A percentile compares a stretch with the other conserved stretches of the same genome.
Evolutionary conservation across 1,284 basidiomycete species (phyloP).

Genomic region (Entoloma clypeatum): DNA sequence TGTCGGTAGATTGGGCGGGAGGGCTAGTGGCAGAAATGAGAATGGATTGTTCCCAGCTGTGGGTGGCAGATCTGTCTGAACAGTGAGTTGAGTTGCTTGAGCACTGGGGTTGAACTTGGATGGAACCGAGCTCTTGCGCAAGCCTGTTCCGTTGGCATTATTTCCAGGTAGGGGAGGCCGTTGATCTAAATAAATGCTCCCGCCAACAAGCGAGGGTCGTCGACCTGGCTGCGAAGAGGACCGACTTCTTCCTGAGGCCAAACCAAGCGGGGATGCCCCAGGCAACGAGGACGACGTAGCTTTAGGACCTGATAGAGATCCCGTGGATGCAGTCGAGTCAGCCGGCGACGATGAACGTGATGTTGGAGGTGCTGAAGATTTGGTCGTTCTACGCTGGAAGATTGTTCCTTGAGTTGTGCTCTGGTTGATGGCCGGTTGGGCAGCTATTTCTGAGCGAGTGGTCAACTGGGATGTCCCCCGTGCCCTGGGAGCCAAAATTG

Average conservation of each 20-base stretch:
- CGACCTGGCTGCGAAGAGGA: conserved; percentile 69
- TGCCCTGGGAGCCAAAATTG: conserved; percentile 42
- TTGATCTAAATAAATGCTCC: conserved; percentile 44
- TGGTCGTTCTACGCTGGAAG: conserved; percentile 61
- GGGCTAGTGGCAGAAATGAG: conserved; percentile 48
- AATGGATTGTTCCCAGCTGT: conserved; percentile 34
- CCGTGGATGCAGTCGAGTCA: conserved; percentile 50
- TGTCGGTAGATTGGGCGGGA: conserved; percentile 55
- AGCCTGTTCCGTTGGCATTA: conserved; percentile 32
- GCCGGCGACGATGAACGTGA: conserved; percentile 55
- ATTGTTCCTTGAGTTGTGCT: conserved; percentile 65
- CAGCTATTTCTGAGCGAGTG: conserved; percentile 39
- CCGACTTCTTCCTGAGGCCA: conserved; percentile 45
- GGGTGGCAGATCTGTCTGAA: conserved; percentile 51
- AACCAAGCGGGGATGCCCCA: conserved; percentile 28
- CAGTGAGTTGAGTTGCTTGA: conserved; percentile 41
- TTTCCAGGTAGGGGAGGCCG: conserved; percentile 48
- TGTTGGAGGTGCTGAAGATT: conserved; percentile 58
- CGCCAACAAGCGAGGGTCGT: conserved; percentile 50
- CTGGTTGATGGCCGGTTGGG: conserved; percentile 46
- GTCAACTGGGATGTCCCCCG: conserved; percentile 50
- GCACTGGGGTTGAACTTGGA: conserved; percentile 51
- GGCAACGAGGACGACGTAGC: conserved; percentile 42
- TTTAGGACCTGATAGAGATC: conserved; percentile 37
- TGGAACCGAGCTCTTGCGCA: conserved; percentile 58